Percentiles rank a stretch among this genome's conserved stretches.
phyloP scores from a whole-genome alignment of 352 stramenopile genomes.

The Globisporangium takayamanum region DNA sequence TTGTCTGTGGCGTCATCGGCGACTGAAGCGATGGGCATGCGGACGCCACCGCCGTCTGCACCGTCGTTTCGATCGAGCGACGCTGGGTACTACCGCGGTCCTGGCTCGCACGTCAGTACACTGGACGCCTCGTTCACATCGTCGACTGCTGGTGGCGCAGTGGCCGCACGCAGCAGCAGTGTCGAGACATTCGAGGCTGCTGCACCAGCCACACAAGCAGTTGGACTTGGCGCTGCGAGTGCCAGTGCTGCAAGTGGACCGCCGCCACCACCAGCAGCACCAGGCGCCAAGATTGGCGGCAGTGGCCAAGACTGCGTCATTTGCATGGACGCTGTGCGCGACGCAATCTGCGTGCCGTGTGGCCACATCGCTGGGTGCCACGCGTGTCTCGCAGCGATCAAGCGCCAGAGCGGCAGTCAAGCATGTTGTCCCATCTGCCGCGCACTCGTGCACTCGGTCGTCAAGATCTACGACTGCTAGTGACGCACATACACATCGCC shows the following conservation, averaged over 20 bases:
- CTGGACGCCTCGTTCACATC: background rate
- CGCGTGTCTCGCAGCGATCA: conserved; percentile 30
- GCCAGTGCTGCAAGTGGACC: background rate
- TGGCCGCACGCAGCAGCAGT: background rate
- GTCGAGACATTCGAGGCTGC: background rate
- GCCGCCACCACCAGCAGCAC: background rate
- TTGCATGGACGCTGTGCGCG: conserved; percentile 33
- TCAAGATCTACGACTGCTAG: conserved; percentile 41
- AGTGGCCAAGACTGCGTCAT: conserved; percentile 28
- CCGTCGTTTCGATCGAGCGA: conserved; percentile 7
- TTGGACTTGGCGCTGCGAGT: background rate
- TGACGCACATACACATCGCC: background rate
- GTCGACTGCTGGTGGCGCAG: background rate
- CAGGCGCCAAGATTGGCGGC: background rate
- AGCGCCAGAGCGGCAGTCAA: conserved; percentile 14
- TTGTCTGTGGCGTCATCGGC: background rate
- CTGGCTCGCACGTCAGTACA: conserved; percentile 3
- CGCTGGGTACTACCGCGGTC: background rate
- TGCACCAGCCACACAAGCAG: background rate
- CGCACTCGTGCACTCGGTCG: conserved; percentile 28
- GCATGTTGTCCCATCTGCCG: conserved; percentile 45
- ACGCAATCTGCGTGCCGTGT: conserved; percentile 48
- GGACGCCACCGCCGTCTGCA: conserved; percentile 6
- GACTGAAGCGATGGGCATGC: background rate
- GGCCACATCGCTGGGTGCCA: conserved; percentile 45